phyloP scores from a whole-genome alignment of 331 rosid genomes.

The Cydonia oblonga region DNA sequence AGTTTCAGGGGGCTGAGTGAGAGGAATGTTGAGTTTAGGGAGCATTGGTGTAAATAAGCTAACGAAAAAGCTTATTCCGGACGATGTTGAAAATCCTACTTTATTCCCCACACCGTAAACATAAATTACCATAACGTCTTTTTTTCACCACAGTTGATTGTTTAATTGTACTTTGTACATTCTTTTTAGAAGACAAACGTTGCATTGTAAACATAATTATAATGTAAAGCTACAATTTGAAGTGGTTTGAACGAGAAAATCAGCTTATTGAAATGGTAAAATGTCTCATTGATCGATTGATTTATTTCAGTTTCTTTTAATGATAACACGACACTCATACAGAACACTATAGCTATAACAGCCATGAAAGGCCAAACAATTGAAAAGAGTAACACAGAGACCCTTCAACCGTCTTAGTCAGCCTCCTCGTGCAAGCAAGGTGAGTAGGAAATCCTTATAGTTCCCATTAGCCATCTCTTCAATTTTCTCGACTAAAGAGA shows the following conservation, averaged over 20 bases:
- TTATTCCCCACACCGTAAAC: no score
- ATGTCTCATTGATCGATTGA: not conserved
- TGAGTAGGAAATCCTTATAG: constrained; percentile 72
- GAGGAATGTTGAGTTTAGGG: no score
- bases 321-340: not conserved
- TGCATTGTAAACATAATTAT: no score
- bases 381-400: not conserved
- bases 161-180: no score
- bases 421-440: constrained; percentile 46
- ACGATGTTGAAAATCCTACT: no score
- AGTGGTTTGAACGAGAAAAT: not conserved
- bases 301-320: constrained; percentile 5
- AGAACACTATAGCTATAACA: not conserved
- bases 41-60: no score
- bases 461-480: constrained; percentile 58
- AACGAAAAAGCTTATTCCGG: no score
- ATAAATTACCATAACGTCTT: no score
- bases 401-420: not conserved
- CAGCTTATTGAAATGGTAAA: not conserved
- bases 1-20: no score
- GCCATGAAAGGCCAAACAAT: not conserved
- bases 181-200: no score
- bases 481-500: constrained; percentile 42
- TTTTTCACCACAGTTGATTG: no score
- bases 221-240: no score